Percentiles rank a stretch among this genome's conserved stretches.
Conservation (phyloP, 2,329 filamentous ascomycete genomes). For the Claviceps sp. region DNA sequence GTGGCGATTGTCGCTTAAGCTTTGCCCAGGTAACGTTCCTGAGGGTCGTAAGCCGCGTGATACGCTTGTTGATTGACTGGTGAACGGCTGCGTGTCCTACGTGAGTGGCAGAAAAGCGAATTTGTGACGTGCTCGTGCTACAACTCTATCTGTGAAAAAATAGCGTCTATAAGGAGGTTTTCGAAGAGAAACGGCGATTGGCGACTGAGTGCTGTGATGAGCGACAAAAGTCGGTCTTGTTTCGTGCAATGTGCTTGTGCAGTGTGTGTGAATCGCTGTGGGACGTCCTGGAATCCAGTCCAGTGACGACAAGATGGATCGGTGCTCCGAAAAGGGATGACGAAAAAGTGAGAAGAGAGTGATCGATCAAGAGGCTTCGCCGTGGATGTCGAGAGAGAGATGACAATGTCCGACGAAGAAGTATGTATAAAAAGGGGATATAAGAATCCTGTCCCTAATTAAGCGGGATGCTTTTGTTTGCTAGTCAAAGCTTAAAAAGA, state of each 20-base stretch:
- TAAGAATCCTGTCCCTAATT: background rate
- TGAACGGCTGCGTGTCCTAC: background rate
- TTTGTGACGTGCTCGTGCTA: background rate
- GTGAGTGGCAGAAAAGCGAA: background rate
- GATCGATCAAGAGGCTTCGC: background rate
- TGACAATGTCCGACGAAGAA: background rate
- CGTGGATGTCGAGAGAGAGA: background rate
- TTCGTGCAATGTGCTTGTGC: background rate
- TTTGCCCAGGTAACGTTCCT: background rate
- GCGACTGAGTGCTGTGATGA: conserved; percentile 1
- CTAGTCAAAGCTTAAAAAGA: conserved; percentile 7
- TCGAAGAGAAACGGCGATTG: background rate
- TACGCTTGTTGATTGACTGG: background rate
- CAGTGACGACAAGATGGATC: conserved; percentile 1
- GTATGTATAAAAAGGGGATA: background rate
- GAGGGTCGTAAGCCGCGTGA: background rate
- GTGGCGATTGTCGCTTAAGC: background rate
- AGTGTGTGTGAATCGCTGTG: background rate
- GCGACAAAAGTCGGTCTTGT: background rate
- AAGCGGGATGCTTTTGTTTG: background rate
- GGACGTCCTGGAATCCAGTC: conserved; percentile 9
- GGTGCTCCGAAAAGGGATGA: background rate
- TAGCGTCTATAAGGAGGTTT: background rate
- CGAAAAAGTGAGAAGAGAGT: conserved; percentile 3
- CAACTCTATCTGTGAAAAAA: background rate